Evolutionary conservation across 2,329 filamentous ascomycete genomes (phyloP), one percentile per base, ranked within the genome.

Genomic region (Sporothrix pseudoabietina): DNA sequence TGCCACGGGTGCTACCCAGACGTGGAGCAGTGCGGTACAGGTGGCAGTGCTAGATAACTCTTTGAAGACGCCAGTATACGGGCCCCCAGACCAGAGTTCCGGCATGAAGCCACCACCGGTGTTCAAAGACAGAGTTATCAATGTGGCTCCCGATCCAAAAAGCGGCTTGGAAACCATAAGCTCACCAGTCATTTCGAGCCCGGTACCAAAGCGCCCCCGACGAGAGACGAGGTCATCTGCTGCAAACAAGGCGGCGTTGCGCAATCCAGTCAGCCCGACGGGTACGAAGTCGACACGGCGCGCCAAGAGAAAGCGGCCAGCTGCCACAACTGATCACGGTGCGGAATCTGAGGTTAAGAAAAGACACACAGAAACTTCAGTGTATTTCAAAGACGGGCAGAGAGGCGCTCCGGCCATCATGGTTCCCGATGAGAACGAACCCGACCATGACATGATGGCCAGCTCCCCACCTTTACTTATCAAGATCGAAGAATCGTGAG

Each of bases 101-200:
- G 44, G 10, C 39, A 68, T 70, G n/a, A 70, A 71, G 30, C 73
- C 73, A 30, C 73, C 73, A 6, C 73, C 73, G 22, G 70, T 72
- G 52, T 32, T 63, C 26, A 63, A 44, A 1, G 65, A 72, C 9
- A 32, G 70, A 2, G 61, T 59, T 4, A 47, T 72, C 49, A 69
- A 49, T 26, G 30, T 66, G 16, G 1, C 66, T 22, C 47, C 68
- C 19, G 71, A 61, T 4, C 55, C 63, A 9, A 49, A 74, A 5
- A 19, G 44, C 35, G 22, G 57, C 32, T 1, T 19, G n/a, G n/a
- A 2, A 4, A 22, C 49, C 2, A 44, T 30, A 16, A 74, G 73
- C 39, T 52, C 73, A 5, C 55, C 54, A 5, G 3, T 57, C 12
- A 7, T 49, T 12, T 57, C 65, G 22, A 74, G 71, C 7, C 70